phyloP scores from a whole-genome alignment of 805 yeast species.

The Candida ulmi region DNA sequence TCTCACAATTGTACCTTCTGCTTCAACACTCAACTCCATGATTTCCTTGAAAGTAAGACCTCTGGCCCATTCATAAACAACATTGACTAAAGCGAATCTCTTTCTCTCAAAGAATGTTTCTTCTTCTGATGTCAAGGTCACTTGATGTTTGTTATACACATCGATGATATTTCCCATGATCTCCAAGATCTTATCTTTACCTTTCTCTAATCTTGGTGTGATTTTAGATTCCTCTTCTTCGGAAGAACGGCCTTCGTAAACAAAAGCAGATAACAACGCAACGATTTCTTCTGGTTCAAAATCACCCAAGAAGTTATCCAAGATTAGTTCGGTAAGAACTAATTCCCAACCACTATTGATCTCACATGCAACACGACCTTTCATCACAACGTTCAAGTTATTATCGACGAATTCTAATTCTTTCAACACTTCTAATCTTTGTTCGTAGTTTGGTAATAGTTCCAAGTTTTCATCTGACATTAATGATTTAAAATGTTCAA shows the following conservation, averaged over 20 bases:
- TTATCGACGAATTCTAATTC: constrained; percentile 78
- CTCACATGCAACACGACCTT: constrained; percentile 94
- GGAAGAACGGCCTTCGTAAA: constrained; percentile 73
- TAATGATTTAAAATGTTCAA: constrained; percentile 50
- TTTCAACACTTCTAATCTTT: constrained; percentile 71
- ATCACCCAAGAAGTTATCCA: constrained; percentile 89
- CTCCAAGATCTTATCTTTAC: constrained; percentile 59
- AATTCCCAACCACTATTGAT: constrained; percentile 88
- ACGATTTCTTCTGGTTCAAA: constrained; percentile 95
- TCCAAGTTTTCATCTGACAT: constrained; percentile 87
- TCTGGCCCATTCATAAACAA: constrained; percentile 97
- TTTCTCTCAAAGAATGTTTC: constrained; percentile 76
- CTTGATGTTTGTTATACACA: constrained; percentile 62
- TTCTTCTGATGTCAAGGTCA: constrained; percentile 77
- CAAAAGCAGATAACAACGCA: constrained; percentile 88
- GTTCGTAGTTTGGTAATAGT: constrained; percentile 89
- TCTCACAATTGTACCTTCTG: constrained; percentile 95
- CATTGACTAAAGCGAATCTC: constrained; percentile 87
- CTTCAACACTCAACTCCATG: constrained; percentile 82
- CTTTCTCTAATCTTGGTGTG: constrained; percentile 78
- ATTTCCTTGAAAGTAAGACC: constrained; percentile 90
- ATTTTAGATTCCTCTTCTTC: constrained; percentile 55
- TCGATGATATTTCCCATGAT: constrained; percentile 59
- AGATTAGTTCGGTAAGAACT: constrained; percentile 78
- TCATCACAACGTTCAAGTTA: constrained; percentile 69